A percentile compares a stretch with the other conserved stretches of the same genome.
These are phyloP conservation scores for Xylaria scruposa DNA, from an alignment of 495 filamentous ascomycete species.

Conservation along the genomic window DNA sequence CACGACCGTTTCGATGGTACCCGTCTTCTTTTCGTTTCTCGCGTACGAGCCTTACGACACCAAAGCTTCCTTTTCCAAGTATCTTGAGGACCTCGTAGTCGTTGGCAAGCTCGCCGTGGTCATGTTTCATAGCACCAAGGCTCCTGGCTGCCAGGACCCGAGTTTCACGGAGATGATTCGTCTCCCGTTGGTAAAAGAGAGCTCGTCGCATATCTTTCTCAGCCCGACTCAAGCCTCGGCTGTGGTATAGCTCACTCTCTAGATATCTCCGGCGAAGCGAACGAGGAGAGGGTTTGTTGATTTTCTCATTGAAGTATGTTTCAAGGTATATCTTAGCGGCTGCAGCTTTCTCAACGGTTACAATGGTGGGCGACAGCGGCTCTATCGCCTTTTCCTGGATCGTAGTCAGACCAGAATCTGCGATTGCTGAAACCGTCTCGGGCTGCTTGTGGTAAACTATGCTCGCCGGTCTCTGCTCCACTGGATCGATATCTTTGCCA, in stretches of 20 bases:
- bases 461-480: slow-evolving; percentile 34
- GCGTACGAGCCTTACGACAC: slow-evolving; percentile 83
- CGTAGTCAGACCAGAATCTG: slow-evolving; percentile 45
- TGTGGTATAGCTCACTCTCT: slow-evolving; percentile 65
- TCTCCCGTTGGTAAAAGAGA: slow-evolving; percentile 71
- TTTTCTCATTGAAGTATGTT: slow-evolving; percentile 74
- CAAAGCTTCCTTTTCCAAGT: slow-evolving; percentile 96
- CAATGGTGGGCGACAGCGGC: slow-evolving; percentile 63
- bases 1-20: slow-evolving; percentile 45
- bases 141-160: slow-evolving; percentile 71
- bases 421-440: slow-evolving; percentile 31
- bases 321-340: slow-evolving; percentile 89
- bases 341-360: slow-evolving; percentile 77
- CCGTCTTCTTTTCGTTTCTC: slow-evolving; percentile 54
- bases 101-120: slow-evolving; percentile 40
- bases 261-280: slow-evolving; percentile 70
- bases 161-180: slow-evolving; percentile 74
- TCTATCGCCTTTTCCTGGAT: slow-evolving; percentile 50
- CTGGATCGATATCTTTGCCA: slow-evolving; percentile 30
- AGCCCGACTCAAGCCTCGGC: slow-evolving; percentile 56
- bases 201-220: slow-evolving; percentile 62
- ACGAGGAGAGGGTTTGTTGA: slow-evolving; percentile 62
- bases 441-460: slow-evolving; percentile 36
- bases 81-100: slow-evolving; percentile 82
- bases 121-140: slow-evolving; percentile 40